phyloP scores from a whole-genome alignment of 164 flowering plant genomes.

The Amborella trichopoda region DNA sequence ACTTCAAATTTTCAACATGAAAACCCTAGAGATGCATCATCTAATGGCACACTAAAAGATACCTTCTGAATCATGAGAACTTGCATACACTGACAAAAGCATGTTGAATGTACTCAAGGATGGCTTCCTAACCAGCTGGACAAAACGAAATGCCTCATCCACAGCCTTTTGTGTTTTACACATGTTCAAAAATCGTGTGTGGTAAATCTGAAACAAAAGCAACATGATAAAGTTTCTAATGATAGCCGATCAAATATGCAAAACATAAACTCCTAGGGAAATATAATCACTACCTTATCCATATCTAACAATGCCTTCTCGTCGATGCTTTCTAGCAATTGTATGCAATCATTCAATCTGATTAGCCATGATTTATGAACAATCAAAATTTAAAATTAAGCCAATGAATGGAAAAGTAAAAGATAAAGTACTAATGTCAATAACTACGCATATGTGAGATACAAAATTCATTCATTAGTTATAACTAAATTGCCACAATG shows the following conservation, averaged over 20 bases:
- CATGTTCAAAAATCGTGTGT: conserved; percentile 45
- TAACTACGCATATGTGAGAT: not conserved
- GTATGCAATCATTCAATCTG: conserved; percentile 65
- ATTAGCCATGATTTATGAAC: conserved; percentile 4
- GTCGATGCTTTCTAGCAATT: conserved; percentile 71
- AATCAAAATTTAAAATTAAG: conserved; percentile 4
- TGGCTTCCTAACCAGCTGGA: conserved; percentile 55
- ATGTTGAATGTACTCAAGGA: conserved; percentile 90
- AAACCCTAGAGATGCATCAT: not conserved
- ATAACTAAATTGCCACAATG: not conserved
- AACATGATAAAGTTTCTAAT: no score
- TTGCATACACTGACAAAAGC: conserved; percentile 90
- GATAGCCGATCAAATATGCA: no score
- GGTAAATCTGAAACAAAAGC: conserved; percentile 67
- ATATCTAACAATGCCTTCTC: conserved; percentile 53
- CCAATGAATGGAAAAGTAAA: not conserved
- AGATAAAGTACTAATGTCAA: not conserved
- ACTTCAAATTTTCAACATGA: not conserved
- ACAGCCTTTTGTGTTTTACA: conserved; percentile 74
- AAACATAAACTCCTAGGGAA: conserved; percentile 3
- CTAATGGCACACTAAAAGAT: conserved; percentile 6
- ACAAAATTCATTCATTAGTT: not conserved
- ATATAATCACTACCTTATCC: conserved; percentile 46
- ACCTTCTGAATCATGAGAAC: conserved; percentile 82
- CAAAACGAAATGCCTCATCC: conserved; percentile 68